These are phyloP conservation scores for Thielaviopsis musarum DNA, from an alignment of 2,329 filamentous ascomycete genomes.

Conservation along the genomic window DNA sequence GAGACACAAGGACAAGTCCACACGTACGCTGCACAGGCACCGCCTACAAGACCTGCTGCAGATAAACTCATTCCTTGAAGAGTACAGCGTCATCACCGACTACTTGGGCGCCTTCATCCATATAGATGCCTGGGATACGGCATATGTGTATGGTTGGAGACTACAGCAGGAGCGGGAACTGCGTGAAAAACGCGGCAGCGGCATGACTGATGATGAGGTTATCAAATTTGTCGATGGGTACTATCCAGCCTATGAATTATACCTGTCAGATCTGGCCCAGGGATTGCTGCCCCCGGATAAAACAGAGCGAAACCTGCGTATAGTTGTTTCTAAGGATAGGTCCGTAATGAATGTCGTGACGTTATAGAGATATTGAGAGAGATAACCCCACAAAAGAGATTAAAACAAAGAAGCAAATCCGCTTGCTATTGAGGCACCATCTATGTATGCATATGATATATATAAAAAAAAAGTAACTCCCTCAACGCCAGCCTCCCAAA, in stretches of 20 bases:
- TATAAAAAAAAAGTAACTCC: background rate
- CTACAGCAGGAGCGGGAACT: slow-evolving; percentile 62
- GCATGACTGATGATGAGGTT: slow-evolving; percentile 73
- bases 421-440: background rate
- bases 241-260: slow-evolving; percentile 58
- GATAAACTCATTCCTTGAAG: slow-evolving; percentile 30
- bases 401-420: background rate
- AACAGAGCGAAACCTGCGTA: slow-evolving; percentile 38
- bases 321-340: slow-evolving; percentile 44
- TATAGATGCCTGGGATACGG: slow-evolving; percentile 51
- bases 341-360: slow-evolving; percentile 33
- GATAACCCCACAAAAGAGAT: background rate
- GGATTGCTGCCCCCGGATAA: slow-evolving; percentile 18
- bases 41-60: slow-evolving; percentile 31
- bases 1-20: slow-evolving; percentile 30
- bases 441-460: background rate
- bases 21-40: slow-evolving; percentile 32
- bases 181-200: slow-evolving; percentile 46
- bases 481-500: background rate
- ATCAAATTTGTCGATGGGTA: slow-evolving; percentile 53
- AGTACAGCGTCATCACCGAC: slow-evolving; percentile 33
- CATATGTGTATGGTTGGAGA: slow-evolving; percentile 73
- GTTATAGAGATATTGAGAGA: background rate
- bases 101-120: slow-evolving; percentile 39
- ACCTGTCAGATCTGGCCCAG: background rate